Base-by-base conservation (phyloP, 2,329 filamentous ascomycete genomes). In the Pseudogymnoascus sp. region DNA sequence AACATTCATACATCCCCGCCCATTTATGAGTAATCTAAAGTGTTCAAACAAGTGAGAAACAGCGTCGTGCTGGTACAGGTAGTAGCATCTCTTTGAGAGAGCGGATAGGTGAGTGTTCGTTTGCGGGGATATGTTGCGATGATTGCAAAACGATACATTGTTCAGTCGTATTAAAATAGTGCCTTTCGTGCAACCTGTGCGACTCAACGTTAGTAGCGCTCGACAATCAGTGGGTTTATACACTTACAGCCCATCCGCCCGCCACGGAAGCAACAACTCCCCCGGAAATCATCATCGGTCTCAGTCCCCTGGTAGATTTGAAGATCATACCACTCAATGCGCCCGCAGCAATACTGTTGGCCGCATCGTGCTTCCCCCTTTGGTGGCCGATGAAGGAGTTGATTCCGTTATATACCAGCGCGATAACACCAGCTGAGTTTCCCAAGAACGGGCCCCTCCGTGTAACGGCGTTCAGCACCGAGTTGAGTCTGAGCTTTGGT, bases 211-310 rank as follows among this genome's bases (percentile, higher is more conserved):
- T 61, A 64, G 65, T 60, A 65, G 61, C 60, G 57, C 23, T 45
- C 33, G 19, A 12, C 12, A 45, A 35, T 60, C 41, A 30, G 9
- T 57, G 33, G 21, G 21, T 3, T 28, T 58, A 48, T 18, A 21
- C 57, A 84, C 89, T 76, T 84, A 99, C 92, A 70, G 92, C 87
- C 94, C 95, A 99, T 62, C 78, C 82, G 65, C 89, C 91, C 60
- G 94, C 95, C 64, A 94, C 81, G 39, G 85, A 83, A 59, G 87
- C 94, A 61, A 97, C 92, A 66, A 99, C 86, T 67, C 86, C 90
- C 64, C 91, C 89, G 34, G 92, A 96, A 69, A 97, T 94, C 78
- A 94, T 80, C 92, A 97, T 97, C 33, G 91, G 92, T 74, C 89
- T 83, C 63, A 94, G 64, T 5, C 94, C 94, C 69, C 89, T 83